Evolutionary conservation across 306 rosid genomes (phyloP), one percentile per base, ranked within the genome.

Genomic region (Prunus persica): DNA sequence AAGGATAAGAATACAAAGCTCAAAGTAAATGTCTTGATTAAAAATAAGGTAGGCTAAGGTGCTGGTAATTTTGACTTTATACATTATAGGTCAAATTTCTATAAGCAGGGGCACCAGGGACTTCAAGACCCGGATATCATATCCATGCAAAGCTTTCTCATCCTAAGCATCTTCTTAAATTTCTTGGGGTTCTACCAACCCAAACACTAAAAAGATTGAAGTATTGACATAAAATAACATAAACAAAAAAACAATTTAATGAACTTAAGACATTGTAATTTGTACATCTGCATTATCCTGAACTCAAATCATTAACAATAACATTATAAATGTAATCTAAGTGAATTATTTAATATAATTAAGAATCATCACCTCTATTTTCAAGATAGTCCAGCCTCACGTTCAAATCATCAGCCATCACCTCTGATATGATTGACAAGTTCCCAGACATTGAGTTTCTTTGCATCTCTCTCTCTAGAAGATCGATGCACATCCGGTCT

Each of bases 391-490:
- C 86, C 67, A 96, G 89, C 78, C 70, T 84, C 82, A 81, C 83
- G 49, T 79, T 71, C 87, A 95, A 80, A 80, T 92, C 98, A 67
- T 85, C 92, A 60, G 85, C 78, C 19, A 82, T 67, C 67, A 80
- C 67, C 75, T 87, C 83, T 16, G 96, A 79, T 54, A 79, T 78
- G 70, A 69, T 77, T 32, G 86, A 76, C 46, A 85, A 43, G 55
- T 79, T 78, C 67, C 77, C 92, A 46, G 88, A 64, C 72, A 79
- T 65, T 5, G 97, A 87, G 79, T 27, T 89, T 76, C 90, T 88
- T 63, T 82, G 84, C 97, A 96, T 88, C 82, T 88, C 99, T 83
- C 98, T 88, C 76, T 89, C 93, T 3, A 96, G 82, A 67, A 92
- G 87, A 67, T 89, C 97, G 49, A 96, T 88, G 87, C 99, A 96